These are phyloP conservation scores for Barbarea vulgaris DNA, from an alignment of 345 rosid species.

Conservation along the genomic window DNA sequence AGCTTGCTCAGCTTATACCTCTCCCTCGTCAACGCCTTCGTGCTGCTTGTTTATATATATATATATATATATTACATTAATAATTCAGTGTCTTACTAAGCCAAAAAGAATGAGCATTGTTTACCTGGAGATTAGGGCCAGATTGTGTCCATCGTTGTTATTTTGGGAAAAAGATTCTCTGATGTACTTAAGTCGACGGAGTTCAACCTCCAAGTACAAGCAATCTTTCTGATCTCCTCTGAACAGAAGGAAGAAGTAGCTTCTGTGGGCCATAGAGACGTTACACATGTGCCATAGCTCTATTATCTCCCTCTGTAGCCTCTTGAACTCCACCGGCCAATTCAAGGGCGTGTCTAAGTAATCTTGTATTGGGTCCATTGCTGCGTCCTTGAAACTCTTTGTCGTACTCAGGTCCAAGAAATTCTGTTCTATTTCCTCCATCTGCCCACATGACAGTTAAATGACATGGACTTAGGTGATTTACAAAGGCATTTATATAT, in stretches of 20 bases:
- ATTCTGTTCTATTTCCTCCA: slow-evolving; percentile 45
- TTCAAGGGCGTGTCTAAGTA: slow-evolving; percentile 41
- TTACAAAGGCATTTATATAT: neutral
- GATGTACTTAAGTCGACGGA: slow-evolving; percentile 60
- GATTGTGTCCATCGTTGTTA: slow-evolving; percentile 45
- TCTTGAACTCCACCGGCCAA: slow-evolving; percentile 68
- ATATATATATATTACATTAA: neutral
- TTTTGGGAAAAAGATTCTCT: slow-evolving; percentile 54
- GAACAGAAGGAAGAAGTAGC: slow-evolving; percentile 78
- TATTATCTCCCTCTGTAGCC: slow-evolving; percentile 66
- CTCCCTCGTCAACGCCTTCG: slow-evolving; percentile 55
- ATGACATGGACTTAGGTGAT: neutral
- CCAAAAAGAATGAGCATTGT: neutral
- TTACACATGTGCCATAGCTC: slow-evolving; percentile 82
- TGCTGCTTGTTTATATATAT: slow-evolving; percentile 41
- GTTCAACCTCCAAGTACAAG: slow-evolving; percentile 84
- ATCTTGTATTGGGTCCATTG: slow-evolving; percentile 68
- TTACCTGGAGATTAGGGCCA: slow-evolving; percentile 59
- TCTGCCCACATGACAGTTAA: slow-evolving; percentile 39
- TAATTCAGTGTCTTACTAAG: neutral
- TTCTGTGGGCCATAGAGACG: slow-evolving; percentile 73
- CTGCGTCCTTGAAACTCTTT: slow-evolving; percentile 63
- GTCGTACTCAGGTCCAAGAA: slow-evolving; percentile 18
- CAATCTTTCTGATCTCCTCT: slow-evolving; percentile 75
- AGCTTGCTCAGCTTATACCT: slow-evolving; percentile 60